Evolutionary conservation across 805 yeast genomes (phyloP), one percentile per base, ranked within the genome.

Genomic region (Sugiyamaella chiloensis): DNA sequence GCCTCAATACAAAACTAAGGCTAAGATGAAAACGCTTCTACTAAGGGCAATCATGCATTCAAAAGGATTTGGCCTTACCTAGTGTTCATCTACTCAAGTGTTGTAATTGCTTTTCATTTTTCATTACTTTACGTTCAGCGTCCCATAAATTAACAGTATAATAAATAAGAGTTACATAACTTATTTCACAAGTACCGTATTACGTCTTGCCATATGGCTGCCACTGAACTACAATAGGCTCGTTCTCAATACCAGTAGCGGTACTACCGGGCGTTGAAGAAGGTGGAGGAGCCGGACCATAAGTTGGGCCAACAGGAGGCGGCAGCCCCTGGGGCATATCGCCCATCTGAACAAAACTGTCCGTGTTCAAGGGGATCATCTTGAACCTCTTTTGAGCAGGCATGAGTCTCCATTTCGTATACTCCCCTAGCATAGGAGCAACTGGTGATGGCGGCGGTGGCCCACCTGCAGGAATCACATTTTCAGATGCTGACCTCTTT

Each of bases 1-100:
- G 27, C 80, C 81, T 0, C 73, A 71, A 49, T 76, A 76, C 53
- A 56, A 57, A 47, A 66, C 66, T 44, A 66, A 65, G 45, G 58
- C 59, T 20, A 51, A 52, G 40, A 35, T 63, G 42, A 49, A 50
- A 24, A 16, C 39, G 24, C 57, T 51, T 54, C 53, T 63, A 35
- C 24, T 35, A 21, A 47, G 40, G 21, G 63, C 65, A 7, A 39
- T 63, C 39, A 55, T 55, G 50, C 53, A 62, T 45, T 52, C 59
- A n/a, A 48, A 50, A 19, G 67, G 67, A 9, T 63, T 63, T 42
- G 67, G 67, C 4, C 44, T 62, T 31, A 56, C 52, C 7, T 60
- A 31, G 36, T 7, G 14, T 8, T 26, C n/a, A n/a, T n/a, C n/a
- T n/a, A n/a, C n/a, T n/a, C n/a, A n/a, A n/a, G n/a, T n/a, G n/a